Evolutionary conservation across 495 filamentous ascomycete genomes (phyloP).

Genomic region (Aspergillus ellipticus): DNA sequence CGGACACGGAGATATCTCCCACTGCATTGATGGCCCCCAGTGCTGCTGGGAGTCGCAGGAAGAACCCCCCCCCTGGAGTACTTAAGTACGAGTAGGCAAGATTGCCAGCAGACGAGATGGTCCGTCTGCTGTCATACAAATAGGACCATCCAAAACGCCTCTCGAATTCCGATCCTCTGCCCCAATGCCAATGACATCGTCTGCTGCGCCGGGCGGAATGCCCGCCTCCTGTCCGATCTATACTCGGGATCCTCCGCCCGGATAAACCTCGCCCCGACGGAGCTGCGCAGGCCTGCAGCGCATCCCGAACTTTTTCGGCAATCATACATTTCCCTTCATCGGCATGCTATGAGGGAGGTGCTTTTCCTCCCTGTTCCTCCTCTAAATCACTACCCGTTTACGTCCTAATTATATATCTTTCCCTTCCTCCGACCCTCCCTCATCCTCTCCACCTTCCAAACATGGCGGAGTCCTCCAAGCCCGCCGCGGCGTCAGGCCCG

Average conservation of each 20-base stretch:
- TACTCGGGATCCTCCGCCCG: not conserved
- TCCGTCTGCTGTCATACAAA: too few relatives aligned
- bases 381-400: not conserved
- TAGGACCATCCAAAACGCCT: too few relatives aligned
- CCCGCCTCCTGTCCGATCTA: not conserved
- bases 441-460: not conserved
- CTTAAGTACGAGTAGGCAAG: too few relatives aligned
- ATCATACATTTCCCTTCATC: not conserved
- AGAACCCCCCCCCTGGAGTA: too few relatives aligned
- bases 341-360: not conserved
- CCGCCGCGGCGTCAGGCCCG: constrained; percentile 28
- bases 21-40: too few relatives aligned
- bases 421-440: not conserved
- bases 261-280: constrained; percentile 12
- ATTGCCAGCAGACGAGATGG: too few relatives aligned
- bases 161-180: too few relatives aligned
- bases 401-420: not conserved
- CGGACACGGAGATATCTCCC: too few relatives aligned
- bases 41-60: too few relatives aligned
- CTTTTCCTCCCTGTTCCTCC: not conserved
- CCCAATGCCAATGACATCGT: not conserved
- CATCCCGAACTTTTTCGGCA: constrained; percentile 16
- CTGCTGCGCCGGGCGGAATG: not conserved
- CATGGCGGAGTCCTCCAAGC: constrained; percentile 38
- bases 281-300: not conserved